Conservation (phyloP, 2,329 filamentous ascomycete genomes). For the Aspergillus eucalypticola region DNA sequence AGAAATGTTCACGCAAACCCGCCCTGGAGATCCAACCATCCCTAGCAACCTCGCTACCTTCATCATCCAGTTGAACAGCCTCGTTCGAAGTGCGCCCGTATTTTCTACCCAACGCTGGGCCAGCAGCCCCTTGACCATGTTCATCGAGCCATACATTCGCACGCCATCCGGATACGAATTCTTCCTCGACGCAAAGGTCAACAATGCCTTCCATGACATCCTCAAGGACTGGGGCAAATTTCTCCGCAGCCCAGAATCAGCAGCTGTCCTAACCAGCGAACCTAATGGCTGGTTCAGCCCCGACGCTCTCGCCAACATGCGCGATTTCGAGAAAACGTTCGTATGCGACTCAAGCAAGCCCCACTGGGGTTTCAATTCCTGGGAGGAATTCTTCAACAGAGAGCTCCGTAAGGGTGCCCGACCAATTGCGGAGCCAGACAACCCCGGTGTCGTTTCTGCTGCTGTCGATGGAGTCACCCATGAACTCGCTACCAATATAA, state of each 20-base stretch:
- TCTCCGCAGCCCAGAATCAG: background rate
- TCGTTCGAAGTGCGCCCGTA: background rate
- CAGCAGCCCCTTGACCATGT: background rate
- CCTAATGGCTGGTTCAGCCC: slow-evolving; percentile 5
- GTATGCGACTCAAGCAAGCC: background rate
- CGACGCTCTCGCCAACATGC: background rate
- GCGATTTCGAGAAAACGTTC: background rate
- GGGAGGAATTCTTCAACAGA: slow-evolving; percentile 71
- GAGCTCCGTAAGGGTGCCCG: slow-evolving; percentile 55
- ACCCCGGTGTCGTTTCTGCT: slow-evolving; percentile 56
- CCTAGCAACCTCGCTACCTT: background rate
- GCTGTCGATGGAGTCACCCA: slow-evolving; percentile 64
- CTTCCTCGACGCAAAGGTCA: background rate
- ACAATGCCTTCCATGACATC: background rate
- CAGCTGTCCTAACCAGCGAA: background rate
- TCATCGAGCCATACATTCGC: background rate
- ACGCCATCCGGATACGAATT: background rate
- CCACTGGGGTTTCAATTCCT: slow-evolving; percentile 31
- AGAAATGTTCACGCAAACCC: background rate
- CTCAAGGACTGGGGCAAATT: background rate
- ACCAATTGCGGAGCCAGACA: slow-evolving; percentile 57
- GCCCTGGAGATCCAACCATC: background rate
- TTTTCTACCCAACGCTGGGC: background rate
- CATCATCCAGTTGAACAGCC: background rate
- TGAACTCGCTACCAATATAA: slow-evolving; percentile 51